phyloP scores from a whole-genome alignment of 2,329 filamentous ascomycete genomes.

The Phyllosticta citrichinensis region DNA sequence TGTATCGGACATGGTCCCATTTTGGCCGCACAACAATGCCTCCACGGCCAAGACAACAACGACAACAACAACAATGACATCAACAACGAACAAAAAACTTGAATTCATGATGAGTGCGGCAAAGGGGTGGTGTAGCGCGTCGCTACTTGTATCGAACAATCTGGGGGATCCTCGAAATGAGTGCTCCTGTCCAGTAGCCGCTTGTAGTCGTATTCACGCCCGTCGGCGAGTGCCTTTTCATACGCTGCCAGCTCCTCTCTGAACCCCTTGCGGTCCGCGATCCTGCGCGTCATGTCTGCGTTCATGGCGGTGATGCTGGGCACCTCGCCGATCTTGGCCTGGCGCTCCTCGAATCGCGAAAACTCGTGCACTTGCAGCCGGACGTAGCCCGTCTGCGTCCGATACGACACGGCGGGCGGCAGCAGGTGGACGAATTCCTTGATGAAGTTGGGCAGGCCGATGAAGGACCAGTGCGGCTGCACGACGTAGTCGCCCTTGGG shows the following conservation, averaged over 20 bases:
- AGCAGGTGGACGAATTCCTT: background rate
- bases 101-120: background rate
- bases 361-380: background rate
- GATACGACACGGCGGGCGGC: background rate
- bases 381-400: constrained; percentile 4
- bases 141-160: background rate
- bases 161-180: background rate
- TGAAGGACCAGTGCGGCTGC: background rate
- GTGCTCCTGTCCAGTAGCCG: background rate
- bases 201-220: background rate
- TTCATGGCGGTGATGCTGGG: background rate
- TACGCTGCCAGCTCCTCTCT: background rate
- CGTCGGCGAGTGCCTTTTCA: background rate
- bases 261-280: background rate
- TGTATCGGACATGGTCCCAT: background rate
- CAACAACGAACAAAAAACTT: background rate
- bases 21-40: background rate
- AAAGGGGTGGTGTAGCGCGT: background rate
- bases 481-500: background rate
- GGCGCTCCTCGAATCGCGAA: background rate
- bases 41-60: background rate
- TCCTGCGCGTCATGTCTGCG: background rate
- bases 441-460: background rate
- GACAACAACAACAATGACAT: too few species aligned
- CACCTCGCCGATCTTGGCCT: background rate